Evolutionary conservation across 2,329 filamentous ascomycete species (phyloP).

Genomic region (Microsporum ferrugineum): DNA sequence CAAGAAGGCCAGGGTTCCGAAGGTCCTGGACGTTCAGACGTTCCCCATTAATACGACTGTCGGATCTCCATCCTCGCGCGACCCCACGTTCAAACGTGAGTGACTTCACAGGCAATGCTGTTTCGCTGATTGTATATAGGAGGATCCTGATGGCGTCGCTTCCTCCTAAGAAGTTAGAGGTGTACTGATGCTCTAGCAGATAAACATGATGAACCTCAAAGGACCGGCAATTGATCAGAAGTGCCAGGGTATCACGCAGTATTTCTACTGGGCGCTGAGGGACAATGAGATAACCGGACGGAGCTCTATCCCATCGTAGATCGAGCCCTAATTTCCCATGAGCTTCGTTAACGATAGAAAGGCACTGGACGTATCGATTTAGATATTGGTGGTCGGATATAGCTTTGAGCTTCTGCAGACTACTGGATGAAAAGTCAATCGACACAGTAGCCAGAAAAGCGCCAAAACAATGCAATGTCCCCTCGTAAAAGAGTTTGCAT

Average conservation of each 20-base stretch:
- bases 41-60: not conserved
- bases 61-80: not conserved
- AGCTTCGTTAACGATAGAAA: not conserved
- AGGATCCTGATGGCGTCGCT: not conserved
- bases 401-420: not conserved
- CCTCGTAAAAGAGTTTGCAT: not conserved
- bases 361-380: not conserved
- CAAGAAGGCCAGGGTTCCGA: not conserved
- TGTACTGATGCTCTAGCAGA: not conserved
- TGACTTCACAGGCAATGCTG: not conserved
- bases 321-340: not conserved
- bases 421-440: not conserved
- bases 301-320: not conserved
- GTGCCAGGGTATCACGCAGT: not conserved
- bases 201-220: not conserved
- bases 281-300: not conserved
- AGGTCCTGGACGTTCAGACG: not conserved
- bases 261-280: not conserved
- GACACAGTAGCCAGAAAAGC: not conserved
- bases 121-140: not conserved
- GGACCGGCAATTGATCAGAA: not conserved
- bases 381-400: not conserved
- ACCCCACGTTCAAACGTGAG: not conserved
- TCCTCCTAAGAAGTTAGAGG: not conserved
- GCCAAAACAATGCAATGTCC: not conserved